Base-by-base conservation (phyloP, 305 asterid genomes). In the Rubia balearica region DNA sequence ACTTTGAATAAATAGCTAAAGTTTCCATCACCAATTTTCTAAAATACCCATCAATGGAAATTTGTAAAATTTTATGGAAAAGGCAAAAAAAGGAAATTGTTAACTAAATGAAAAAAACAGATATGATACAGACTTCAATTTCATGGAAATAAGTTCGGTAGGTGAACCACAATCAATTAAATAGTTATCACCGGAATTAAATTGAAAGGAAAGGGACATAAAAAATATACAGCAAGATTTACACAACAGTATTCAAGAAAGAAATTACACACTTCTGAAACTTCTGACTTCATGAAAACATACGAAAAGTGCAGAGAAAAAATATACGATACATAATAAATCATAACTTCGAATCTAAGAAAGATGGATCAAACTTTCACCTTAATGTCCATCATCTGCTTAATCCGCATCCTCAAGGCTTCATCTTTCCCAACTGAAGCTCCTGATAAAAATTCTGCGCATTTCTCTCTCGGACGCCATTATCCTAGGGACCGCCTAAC, bases 11-110 rank as follows among this genome's bases (percentile, higher is more conserved):
- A 96, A 65, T 84, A 77, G 71, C 84, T 94, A 83, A 94, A 94
- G 84, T 94, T 89, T 77, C 98, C 96, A 68, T 66, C 84, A 74
- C 97, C 97, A 65, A 89, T 88, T 91, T 89, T 89, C 98, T 91
- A 85, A 64, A 73, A 62, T 76, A 56, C 63, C 74, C 59, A 73
- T 71, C 21, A 68, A 61, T 71, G 57, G 65, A 55, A 71, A 14
- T 62, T 61, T 51, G 72, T 53, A 53, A 46, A 19, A 55, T 24
- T 67, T 69, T 0, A 64, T 42, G 49, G 9, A 46, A 48, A 8
- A 10, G 21, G 22, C 0, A 7, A 56, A 51, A 36, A 51, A 9
- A 61, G 9, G 21, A 33, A 65, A 7, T 51, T 7, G 8, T 24
- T 12, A 43, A 57, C 48, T 7, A 60, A 41, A 65, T n/a, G 8